These are phyloP conservation scores for Irpex rosettiformis DNA, from an alignment of 1,284 basidiomycete genomes.

Conservation along the genomic window DNA sequence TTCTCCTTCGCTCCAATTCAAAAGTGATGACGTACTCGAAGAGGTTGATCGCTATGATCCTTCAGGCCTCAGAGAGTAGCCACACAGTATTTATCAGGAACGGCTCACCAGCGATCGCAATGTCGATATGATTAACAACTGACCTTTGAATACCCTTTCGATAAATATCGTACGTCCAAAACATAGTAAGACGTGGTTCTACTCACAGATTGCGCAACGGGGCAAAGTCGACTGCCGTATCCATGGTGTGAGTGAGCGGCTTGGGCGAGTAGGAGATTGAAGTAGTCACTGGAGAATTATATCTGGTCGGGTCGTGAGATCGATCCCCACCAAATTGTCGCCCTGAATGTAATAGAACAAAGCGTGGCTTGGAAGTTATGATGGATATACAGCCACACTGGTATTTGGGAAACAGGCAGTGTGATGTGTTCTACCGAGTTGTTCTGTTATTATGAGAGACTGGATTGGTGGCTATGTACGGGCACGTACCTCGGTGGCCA, in stretches of 20 bases:
- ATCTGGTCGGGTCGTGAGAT: neutral
- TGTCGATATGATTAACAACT: neutral
- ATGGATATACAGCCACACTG: no score
- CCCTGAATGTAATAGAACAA: no score
- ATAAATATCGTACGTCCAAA: neutral
- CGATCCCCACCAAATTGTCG: no score
- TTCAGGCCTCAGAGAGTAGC: neutral
- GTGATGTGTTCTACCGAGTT: no score
- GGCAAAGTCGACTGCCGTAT: neutral
- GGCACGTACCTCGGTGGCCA: no score
- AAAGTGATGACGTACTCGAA: slow-evolving; percentile 7
- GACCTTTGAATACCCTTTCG: neutral
- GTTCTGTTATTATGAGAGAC: no score
- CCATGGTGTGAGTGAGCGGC: neutral
- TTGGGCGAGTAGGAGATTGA: neutral
- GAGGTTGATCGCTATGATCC: slow-evolving; percentile 1
- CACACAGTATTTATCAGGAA: neutral
- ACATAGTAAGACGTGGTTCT: no score
- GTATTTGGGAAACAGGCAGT: no score
- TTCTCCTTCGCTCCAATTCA: neutral
- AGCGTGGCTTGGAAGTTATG: no score
- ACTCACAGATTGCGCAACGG: neutral
- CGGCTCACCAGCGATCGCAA: neutral
- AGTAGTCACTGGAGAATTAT: neutral
- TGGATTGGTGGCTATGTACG: no score